phyloP scores from a whole-genome alignment of 2,329 filamentous ascomycete genomes.

The Lomentospora prolificans region DNA sequence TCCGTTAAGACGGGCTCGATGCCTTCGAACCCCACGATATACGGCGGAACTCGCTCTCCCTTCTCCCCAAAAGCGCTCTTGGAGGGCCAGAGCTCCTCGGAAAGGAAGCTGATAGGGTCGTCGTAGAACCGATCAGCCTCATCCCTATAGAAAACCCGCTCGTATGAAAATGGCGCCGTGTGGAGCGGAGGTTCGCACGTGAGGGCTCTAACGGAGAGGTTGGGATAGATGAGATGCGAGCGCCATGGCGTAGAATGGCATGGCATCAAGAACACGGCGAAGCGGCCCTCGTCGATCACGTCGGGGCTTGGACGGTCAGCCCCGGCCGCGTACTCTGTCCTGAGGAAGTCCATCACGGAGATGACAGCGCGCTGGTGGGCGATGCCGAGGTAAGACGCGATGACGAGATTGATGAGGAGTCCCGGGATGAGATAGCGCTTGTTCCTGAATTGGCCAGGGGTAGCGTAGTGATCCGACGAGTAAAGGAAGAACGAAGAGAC shows the following conservation, averaged over 20 bases:
- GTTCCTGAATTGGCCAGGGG: slow-evolving; percentile 32
- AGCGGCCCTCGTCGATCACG: slow-evolving; percentile 34
- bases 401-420: slow-evolving; percentile 55
- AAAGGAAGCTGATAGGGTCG: slow-evolving; percentile 45
- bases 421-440: slow-evolving; percentile 46
- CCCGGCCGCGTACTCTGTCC: slow-evolving; percentile 48
- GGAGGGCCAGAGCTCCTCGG: slow-evolving; percentile 33
- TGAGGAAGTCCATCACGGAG: slow-evolving; percentile 63
- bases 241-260: slow-evolving; percentile 97
- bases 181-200: slow-evolving; percentile 83
- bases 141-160: slow-evolving; percentile 65
- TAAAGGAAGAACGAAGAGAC: slow-evolving; percentile 55
- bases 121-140: slow-evolving; percentile 90
- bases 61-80: not conserved
- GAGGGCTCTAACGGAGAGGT: slow-evolving; percentile 70
- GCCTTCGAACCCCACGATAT: slow-evolving; percentile 52
- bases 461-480: slow-evolving; percentile 18
- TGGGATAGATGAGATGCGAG: slow-evolving; percentile 68
- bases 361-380: slow-evolving; percentile 76
- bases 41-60: slow-evolving; percentile 34
- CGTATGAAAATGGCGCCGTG: slow-evolving; percentile 43
- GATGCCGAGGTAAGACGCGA: slow-evolving; percentile 65
- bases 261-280: slow-evolving; percentile 80
- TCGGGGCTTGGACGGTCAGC: slow-evolving; percentile 17
- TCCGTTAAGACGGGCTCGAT: slow-evolving; percentile 36